Base-by-base conservation (phyloP, 306 rosid species). In the Ormosia emarginata region DNA sequence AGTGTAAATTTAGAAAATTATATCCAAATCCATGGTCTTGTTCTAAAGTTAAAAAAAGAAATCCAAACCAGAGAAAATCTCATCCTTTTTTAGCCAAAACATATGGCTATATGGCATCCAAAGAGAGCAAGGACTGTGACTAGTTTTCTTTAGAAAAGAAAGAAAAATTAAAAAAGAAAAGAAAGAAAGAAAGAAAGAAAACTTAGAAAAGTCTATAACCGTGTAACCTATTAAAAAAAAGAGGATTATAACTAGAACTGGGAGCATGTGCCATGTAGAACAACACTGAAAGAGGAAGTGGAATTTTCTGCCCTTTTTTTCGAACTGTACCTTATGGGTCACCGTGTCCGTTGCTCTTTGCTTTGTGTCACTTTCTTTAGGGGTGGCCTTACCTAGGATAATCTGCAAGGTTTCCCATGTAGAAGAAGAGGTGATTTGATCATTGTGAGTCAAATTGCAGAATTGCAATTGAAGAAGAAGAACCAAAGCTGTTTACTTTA, bases 331-430 rank as follows among this genome's bases (percentile, higher is more conserved):
- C n/a, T n/a, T n/a, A n/a, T n/a, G n/a, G n/a, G n/a, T n/a, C n/a
- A n/a, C n/a, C n/a, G n/a, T n/a, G n/a, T n/a, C n/a, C n/a, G n/a
- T n/a, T n/a, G n/a, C n/a, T n/a, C n/a, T n/a, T n/a, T n/a, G n/a
- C n/a, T n/a, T n/a, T n/a, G n/a, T n/a, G n/a, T 58, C 80, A 64
- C 83, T 73, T 79, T 61, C 78, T 41, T 33, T 39, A 43, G 8
- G 61, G 39, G 49, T 50, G 64, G 34, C 83, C 78, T 64, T n/a
- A n/a, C n/a, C n/a, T n/a, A 76, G 67, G 2, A 53, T 0, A 32
- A 64, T 4, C 59, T 6, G 63, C 63, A 33, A 65, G 15, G 12
- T 79, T 49, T 74, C 63, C 47, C 50, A n/a, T 61, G 43, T 74
- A 17, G 58, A 81, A 81, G 17, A 71, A 29, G 4, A 73, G 63